Percentiles rank a stretch among this genome's conserved stretches.
Evolutionary conservation across 2,329 filamentous ascomycete species (phyloP).

Genomic region (Chaetothyriales sp.): DNA sequence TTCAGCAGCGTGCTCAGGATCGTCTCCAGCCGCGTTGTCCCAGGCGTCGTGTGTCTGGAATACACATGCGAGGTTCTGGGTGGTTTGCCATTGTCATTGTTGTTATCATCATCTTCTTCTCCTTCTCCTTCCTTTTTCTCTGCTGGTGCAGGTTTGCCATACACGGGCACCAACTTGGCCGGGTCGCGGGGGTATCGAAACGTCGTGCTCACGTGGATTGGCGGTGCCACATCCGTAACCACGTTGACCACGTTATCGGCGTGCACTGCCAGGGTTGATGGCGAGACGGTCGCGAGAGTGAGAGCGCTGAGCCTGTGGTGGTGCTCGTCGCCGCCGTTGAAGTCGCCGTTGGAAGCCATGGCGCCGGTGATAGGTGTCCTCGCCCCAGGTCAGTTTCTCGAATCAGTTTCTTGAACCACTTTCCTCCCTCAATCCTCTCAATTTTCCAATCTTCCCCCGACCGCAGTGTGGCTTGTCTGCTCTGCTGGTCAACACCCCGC

Average conservation of each 20-base stretch:
- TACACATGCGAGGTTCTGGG: conserved; percentile 58
- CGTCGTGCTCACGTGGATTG: conserved; percentile 81
- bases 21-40: conserved; percentile 69
- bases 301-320: neutral
- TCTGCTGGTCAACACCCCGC: too few species aligned
- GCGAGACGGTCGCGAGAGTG: conserved; percentile 12
- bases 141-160: conserved; percentile 20
- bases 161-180: conserved; percentile 43
- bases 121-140: too few species aligned
- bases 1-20: conserved; percentile 60
- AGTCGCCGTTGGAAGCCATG: neutral
- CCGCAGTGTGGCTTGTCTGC: too few species aligned
- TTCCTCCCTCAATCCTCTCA: too few species aligned
- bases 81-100: too few species aligned
- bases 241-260: conserved; percentile 64
- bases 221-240: conserved; percentile 67
- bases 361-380: too few species aligned
- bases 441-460: too few species aligned
- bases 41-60: conserved; percentile 65
- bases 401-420: too few species aligned
- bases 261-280: conserved; percentile 63
- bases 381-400: too few species aligned
- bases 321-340: neutral
- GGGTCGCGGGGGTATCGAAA: conserved; percentile 68
- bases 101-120: too few species aligned